Percentiles rank a stretch among this genome's conserved stretches.
Conservation (phyloP, 495 filamentous ascomycete genomes). For the Penicillium egyptiacum region DNA sequence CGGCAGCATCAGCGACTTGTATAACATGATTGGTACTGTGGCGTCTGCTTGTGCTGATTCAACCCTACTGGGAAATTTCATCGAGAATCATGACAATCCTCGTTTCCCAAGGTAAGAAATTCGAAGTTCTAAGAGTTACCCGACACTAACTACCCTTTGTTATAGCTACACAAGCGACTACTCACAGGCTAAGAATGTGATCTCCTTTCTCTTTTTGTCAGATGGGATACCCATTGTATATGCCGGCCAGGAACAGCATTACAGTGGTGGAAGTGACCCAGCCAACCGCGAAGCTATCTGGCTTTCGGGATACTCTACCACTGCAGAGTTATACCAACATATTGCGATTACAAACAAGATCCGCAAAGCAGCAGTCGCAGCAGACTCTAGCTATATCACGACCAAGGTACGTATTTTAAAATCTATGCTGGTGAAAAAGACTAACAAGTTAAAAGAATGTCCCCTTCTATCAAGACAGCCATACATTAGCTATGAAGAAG, state of each 20-base stretch:
- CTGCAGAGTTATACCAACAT: slow-evolving; percentile 58
- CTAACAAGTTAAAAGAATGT: slow-evolving; percentile 18
- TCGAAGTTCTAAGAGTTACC: background rate
- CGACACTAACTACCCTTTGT: background rate
- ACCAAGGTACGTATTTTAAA: slow-evolving; percentile 32
- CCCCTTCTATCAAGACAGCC: slow-evolving; percentile 52
- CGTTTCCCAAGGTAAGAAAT: slow-evolving; percentile 57
- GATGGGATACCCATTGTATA: slow-evolving; percentile 69
- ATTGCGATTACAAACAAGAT: slow-evolving; percentile 61
- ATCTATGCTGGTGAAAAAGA: background rate
- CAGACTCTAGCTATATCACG: slow-evolving; percentile 48
- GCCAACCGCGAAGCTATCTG: slow-evolving; percentile 75
- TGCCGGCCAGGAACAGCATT: slow-evolving; percentile 75
- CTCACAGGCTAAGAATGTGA: slow-evolving; percentile 64
- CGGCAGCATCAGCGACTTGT: slow-evolving; percentile 59
- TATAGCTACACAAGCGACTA: slow-evolving; percentile 47
- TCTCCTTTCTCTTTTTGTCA: slow-evolving; percentile 67
- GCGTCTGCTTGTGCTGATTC: slow-evolving; percentile 57
- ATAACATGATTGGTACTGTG: slow-evolving; percentile 57
- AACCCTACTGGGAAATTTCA: slow-evolving; percentile 68
- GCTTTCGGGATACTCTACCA: slow-evolving; percentile 63
- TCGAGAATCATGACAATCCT: slow-evolving; percentile 78
- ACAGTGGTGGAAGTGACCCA: slow-evolving; percentile 61
- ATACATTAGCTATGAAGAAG: slow-evolving; percentile 61
- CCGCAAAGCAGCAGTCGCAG: slow-evolving; percentile 53